Conservation (phyloP, 495 filamentous ascomycete genomes). For the Tuber microsphaerosporum region DNA sequence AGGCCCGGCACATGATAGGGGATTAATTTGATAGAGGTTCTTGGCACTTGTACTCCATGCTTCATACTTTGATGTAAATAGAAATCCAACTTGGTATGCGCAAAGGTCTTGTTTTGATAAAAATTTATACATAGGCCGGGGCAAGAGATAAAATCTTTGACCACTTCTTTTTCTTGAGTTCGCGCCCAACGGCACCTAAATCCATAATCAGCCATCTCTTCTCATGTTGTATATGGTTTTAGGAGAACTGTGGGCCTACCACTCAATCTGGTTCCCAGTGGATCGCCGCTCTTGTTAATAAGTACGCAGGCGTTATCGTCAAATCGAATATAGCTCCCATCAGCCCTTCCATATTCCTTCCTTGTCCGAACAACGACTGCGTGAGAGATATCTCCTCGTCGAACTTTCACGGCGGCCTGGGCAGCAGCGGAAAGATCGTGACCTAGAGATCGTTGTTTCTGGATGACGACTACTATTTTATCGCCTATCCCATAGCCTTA, state of each 20-base stretch:
- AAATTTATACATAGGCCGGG: conserved; percentile 72
- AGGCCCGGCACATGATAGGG: conserved; percentile 6
- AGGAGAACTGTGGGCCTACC: conserved; percentile 46
- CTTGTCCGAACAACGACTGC: conserved; percentile 87
- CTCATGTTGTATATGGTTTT: not conserved
- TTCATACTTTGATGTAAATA: conserved; percentile 8
- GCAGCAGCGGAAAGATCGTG: conserved; percentile 55
- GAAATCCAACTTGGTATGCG: conserved; percentile 8
- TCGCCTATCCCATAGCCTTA: conserved; percentile 58
- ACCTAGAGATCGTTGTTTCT: conserved; percentile 80
- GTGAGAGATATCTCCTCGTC: conserved; percentile 92
- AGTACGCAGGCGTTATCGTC: conserved; percentile 98
- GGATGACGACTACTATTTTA: conserved; percentile 92
- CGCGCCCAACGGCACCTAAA: conserved; percentile 71
- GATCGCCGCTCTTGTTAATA: conserved; percentile 94
- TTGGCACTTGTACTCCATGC: conserved; percentile 2
- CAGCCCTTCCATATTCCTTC: conserved; percentile 75
- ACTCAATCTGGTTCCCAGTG: conserved; percentile 86
- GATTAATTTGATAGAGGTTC: conserved; percentile 6
- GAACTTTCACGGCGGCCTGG: conserved; percentile 75
- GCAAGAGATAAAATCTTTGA: conserved; percentile 96
- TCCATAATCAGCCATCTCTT: conserved; percentile 14
- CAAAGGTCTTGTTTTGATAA: not conserved
- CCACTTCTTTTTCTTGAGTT: conserved; percentile 84
- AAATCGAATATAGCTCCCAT: conserved; percentile 84